phyloP scores from a whole-genome alignment of 768 basidiomycete genomes.

The Thelephora aurantiotincta region DNA sequence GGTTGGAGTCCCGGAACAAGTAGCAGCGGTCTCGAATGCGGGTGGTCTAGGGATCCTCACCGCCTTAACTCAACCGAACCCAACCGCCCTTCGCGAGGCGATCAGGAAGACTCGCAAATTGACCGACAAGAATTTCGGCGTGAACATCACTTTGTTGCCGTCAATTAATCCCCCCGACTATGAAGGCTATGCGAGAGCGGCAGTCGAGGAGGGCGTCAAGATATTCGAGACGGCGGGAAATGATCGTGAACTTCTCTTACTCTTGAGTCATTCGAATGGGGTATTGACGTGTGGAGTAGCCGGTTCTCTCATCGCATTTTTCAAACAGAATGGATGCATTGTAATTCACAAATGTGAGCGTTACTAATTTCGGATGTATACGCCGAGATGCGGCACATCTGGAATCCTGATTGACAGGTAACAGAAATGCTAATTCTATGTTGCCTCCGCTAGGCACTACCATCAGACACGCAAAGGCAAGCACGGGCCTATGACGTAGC shows the following conservation, averaged over 20 bases:
- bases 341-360: conserved; percentile 72
- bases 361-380: no score
- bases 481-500: conserved; percentile 4
- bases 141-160: conserved; percentile 76
- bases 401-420: no score
- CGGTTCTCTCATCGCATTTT: conserved; percentile 61
- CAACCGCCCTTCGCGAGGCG: conserved; percentile 63
- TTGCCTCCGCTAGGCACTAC: conserved; percentile 27
- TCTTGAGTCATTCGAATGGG: conserved; percentile 1
- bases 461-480: conserved; percentile 71
- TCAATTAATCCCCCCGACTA: conserved; percentile 87
- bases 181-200: conserved; percentile 64
- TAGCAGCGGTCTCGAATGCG: conserved; percentile 67
- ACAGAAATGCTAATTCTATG: no score
- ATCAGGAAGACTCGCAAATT: conserved; percentile 64
- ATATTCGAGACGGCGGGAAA: conserved; percentile 92
- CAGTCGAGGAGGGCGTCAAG: conserved; percentile 76
- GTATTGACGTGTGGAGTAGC: conserved; percentile 26
- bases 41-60: conserved; percentile 78
- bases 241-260: conserved; percentile 41
- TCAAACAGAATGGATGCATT: conserved; percentile 64
- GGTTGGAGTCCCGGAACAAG: conserved; percentile 61
- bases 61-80: conserved; percentile 76
- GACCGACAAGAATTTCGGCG: conserved; percentile 68
- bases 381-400: no score